These are phyloP conservation scores for Pyrenophora seminiperda DNA, from an alignment of 2,329 filamentous ascomycete genomes.

Conservation along the genomic window DNA sequence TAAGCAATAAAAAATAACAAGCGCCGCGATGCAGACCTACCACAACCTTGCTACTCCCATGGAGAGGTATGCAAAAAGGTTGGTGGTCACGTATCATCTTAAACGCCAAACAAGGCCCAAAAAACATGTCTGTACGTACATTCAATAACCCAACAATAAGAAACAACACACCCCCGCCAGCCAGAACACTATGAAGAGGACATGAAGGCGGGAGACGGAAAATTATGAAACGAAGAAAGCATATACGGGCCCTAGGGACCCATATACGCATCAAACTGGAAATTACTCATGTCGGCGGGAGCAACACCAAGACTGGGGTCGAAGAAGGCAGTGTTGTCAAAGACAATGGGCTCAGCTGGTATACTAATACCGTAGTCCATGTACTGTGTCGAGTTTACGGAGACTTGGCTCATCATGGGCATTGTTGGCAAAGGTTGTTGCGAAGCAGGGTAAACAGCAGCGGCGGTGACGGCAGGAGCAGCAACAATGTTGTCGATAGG, in stretches of 20 bases:
- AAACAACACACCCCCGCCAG: too few species aligned
- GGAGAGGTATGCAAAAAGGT: slow-evolving; percentile 2
- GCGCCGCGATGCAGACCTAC: slow-evolving; percentile 31
- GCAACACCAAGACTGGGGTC: slow-evolving; percentile 18
- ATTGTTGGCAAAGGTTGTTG: slow-evolving; percentile 16
- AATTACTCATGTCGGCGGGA: slow-evolving; percentile 22
- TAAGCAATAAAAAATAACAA: neutral
- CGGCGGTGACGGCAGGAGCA: neutral
- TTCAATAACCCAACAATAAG: too few species aligned
- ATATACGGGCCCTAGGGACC: slow-evolving; percentile 16
- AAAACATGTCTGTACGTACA: neutral
- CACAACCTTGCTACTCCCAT: slow-evolving; percentile 20
- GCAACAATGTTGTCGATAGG: slow-evolving; percentile 9
- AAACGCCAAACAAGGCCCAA: slow-evolving; percentile 9
- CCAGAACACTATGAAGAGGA: too few species aligned
- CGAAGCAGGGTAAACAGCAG: slow-evolving; percentile 14
- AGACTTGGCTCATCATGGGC: slow-evolving; percentile 15
- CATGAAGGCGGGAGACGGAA: neutral
- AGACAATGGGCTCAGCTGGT: slow-evolving; percentile 27
- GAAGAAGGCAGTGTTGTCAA: slow-evolving; percentile 27
- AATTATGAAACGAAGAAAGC: neutral
- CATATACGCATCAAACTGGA: slow-evolving; percentile 40
- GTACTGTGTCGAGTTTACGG: slow-evolving; percentile 23
- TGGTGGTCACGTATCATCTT: slow-evolving; percentile 32
- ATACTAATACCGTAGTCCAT: slow-evolving; percentile 31